phyloP scores from a whole-genome alignment of 2,329 filamentous ascomycete genomes.

The Sporothrix inflata region DNA sequence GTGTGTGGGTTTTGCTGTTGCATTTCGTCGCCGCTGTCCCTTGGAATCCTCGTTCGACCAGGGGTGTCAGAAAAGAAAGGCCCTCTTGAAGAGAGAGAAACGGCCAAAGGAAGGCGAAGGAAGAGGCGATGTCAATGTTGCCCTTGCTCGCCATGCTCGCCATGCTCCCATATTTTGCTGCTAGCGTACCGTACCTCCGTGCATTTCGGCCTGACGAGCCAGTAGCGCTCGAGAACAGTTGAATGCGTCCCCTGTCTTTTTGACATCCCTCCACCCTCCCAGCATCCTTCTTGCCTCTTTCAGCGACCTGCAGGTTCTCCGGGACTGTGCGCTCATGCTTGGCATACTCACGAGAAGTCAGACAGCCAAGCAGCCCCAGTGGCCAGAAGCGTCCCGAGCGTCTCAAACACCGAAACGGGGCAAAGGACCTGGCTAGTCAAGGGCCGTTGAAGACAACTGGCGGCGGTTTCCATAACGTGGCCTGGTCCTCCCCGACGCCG shows the following conservation, averaged over 20 bases:
- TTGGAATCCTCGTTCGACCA: too few species aligned
- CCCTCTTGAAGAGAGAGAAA: background rate
- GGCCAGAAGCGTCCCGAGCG: background rate
- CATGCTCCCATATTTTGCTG: background rate
- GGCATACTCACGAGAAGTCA: too few species aligned
- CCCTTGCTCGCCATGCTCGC: background rate
- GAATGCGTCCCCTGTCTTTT: background rate
- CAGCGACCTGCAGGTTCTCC: conserved; percentile 3
- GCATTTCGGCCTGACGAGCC: background rate
- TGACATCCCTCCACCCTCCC: background rate
- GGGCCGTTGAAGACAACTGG: background rate
- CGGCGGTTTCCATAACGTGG: background rate
- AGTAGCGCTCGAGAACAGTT: background rate
- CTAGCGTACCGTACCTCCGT: background rate
- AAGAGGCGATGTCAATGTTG: conserved; percentile 10
- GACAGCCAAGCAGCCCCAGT: background rate
- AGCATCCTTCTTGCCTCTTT: background rate
- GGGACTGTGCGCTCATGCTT: background rate
- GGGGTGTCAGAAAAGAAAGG: background rate
- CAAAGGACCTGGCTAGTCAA: background rate
- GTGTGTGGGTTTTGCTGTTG: background rate
- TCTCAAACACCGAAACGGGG: background rate
- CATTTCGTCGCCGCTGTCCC: background rate
- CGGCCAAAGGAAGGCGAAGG: background rate
- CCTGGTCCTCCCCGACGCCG: background rate